Conservation (phyloP, 208 protist species). For the Novymonas esmeraldas region DNA sequence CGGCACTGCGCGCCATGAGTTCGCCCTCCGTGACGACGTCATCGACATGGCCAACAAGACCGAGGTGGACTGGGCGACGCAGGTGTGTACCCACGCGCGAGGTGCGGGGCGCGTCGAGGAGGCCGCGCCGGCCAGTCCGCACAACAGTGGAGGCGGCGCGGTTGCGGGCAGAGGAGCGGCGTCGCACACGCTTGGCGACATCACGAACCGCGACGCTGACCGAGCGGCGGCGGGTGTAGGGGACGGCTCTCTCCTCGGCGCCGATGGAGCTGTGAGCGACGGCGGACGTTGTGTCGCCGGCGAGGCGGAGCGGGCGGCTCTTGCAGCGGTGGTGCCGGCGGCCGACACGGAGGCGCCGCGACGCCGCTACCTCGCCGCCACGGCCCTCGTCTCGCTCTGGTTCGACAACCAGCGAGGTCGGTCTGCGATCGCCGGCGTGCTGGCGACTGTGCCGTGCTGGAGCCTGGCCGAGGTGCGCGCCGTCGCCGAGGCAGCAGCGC, state of each 20-base stretch:
- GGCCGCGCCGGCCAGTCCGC: background rate
- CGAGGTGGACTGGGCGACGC: conserved; percentile 27
- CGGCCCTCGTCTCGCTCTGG: conserved; percentile 24
- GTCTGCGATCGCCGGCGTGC: conserved; percentile 13
- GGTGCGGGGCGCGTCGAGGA: background rate
- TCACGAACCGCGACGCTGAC: conserved; percentile 2
- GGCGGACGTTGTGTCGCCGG: background rate
- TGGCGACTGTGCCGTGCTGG: conserved; percentile 2
- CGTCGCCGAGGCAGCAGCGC: background rate
- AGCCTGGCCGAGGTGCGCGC: conserved; percentile 18
- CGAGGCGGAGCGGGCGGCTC: background rate
- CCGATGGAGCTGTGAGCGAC: background rate
- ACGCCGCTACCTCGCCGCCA: conserved; percentile 29
- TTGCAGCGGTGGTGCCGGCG: background rate
- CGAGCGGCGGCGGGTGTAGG: background rate
- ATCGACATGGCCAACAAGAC: conserved; percentile 23
- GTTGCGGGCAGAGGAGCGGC: background rate
- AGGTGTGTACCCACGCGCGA: conserved; percentile 28
- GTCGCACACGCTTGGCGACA: conserved; percentile 14
- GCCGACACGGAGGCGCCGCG: conserved; percentile 17
- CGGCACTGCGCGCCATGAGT: conserved; percentile 1
- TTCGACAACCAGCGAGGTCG: conserved; percentile 33
- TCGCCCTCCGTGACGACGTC: conserved; percentile 20
- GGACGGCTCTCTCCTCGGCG: conserved; percentile 13
- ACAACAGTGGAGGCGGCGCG: background rate